Base-by-base conservation (phyloP, 2,329 filamentous ascomycete genomes). In the Pestalotiopsis sp. region DNA sequence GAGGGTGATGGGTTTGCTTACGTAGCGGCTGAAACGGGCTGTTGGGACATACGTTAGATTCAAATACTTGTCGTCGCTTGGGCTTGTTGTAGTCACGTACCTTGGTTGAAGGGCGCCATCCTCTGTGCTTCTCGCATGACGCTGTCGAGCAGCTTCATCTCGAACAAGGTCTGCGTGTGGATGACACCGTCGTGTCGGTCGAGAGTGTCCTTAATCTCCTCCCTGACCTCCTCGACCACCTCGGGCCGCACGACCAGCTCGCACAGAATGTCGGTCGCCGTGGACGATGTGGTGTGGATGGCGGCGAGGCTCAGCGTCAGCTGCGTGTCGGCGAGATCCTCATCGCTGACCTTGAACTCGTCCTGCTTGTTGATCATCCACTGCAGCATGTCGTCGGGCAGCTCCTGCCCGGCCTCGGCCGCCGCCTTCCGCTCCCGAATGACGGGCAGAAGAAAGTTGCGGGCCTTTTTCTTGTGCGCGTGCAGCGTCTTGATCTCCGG, bases 211-310 rank as follows among this genome's bases (percentile, higher is more conserved):
- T 77, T 73, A 14, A 87, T 82, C 72, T 90, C 87, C 11, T 84
- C 78, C 1, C 87, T 83, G 0, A 89, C 75, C n/a, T 83, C 81
- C 2, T 83, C 76, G 25, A 86, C 74, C 67, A 85, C 77, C 41
- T 88, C 82, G 0, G 85, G 86, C 68, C 78, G 75, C 3, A 82
- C 80, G 0, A 82, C 82, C 3, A 90, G 74, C 66, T 86, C 84
- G 73, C 84, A 87, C 57, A 90, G 78, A 2, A n/a, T 66, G 14
- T 14, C 41, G 0, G 82, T 84, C 0, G 80, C 68, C 0, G 82
- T 80, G 62, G 82, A 66, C 0, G 82, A 80, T 0, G 84, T 87
- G 0, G 84, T 86, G 70, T 86, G 83, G 39, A 88, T 86, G 1
- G 85, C 80, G 0, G 84, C 84, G 70, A 86, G 82, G 56, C 78